Evolutionary conservation across 495 filamentous ascomycete genomes (phyloP), one percentile per base, ranked within the genome.

Genomic region (Lasiosphaeriaceae sp.): DNA sequence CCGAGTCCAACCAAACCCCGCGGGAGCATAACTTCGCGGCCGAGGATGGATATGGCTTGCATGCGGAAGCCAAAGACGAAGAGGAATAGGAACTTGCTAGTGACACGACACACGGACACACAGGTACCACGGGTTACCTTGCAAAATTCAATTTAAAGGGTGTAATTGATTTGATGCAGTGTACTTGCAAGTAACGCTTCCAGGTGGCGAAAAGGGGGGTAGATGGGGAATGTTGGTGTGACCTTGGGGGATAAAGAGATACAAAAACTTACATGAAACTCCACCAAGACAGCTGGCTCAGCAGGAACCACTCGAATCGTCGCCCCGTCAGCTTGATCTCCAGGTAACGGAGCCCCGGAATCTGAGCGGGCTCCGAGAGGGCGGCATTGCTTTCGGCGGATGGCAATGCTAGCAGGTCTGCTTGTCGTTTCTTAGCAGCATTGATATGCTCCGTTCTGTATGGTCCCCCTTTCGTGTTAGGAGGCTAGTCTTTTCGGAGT

Each of bases 291-390:
- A 95, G 72, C 64, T 81, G 78, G 70, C 79, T 77, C 21, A 93
- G 62, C 16, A 96, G 75, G n/a, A 81, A 78, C 1, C 78, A 66
- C 63, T 90, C 85, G 60, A 91, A 91, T 1, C 77, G 74, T 31
- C 77, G 77, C n/a, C 89, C 89, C 23, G 89, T 91, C 55, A 94
- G 78, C 65, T 83, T 87, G 66, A 92, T 83, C 46, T 84, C 66
- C 34, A 71, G 64, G 61, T 87, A 86, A 2, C 62, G 68, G n/a
- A 87, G 71, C 0, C 80, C 83, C 4, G 82, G 78, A 56, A 91
- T 83, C 52, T 84, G 72, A 26, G 83, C 52, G 2, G 80, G 71
- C 44, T 73, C 67, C 26, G 66, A 61, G 66, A 70, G 59, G 43
- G 77, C 76, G 35, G 55, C 74, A 35, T 75, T 64, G 47, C 75